A percentile compares a stretch with the other conserved stretches of the same genome.
Evolutionary conservation across 2,329 filamentous ascomycete species (phyloP).

Genomic region (Eutypella sp.): DNA sequence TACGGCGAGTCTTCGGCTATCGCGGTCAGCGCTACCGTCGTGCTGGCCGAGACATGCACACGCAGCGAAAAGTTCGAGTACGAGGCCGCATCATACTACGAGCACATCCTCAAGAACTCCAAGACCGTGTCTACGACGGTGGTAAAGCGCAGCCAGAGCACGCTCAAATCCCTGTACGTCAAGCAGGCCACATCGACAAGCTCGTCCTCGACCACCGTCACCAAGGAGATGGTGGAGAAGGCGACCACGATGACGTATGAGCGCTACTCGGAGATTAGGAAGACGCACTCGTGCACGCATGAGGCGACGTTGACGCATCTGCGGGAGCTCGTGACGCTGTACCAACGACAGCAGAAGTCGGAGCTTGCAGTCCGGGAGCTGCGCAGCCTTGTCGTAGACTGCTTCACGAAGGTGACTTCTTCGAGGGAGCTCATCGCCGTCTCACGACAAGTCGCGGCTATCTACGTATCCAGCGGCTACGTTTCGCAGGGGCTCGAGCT

Average conservation of each 20-base stretch:
- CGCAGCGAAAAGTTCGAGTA: slow-evolving; percentile 30
- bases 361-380: background rate
- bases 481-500: background rate
- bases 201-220: background rate
- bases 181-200: background rate
- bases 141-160: background rate
- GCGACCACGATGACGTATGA: slow-evolving; percentile 1
- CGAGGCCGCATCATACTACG: slow-evolving; percentile 31
- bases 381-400: background rate
- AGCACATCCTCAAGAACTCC: slow-evolving; percentile 27
- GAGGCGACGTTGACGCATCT: background rate
- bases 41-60: slow-evolving; percentile 31
- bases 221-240: background rate
- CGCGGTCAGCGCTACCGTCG: slow-evolving; percentile 30
- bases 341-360: background rate
- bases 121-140: slow-evolving; percentile 1
- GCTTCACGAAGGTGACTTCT: background rate
- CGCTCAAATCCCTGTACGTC: background rate
- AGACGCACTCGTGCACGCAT: background rate
- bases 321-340: background rate
- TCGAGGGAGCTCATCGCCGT: background rate
- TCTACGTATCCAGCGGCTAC: background rate
- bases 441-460: background rate
- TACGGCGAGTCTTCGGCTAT: slow-evolving; percentile 31
- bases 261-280: background rate